Conservation (phyloP, 306 rosid species). For the Neltuma alba region DNA sequence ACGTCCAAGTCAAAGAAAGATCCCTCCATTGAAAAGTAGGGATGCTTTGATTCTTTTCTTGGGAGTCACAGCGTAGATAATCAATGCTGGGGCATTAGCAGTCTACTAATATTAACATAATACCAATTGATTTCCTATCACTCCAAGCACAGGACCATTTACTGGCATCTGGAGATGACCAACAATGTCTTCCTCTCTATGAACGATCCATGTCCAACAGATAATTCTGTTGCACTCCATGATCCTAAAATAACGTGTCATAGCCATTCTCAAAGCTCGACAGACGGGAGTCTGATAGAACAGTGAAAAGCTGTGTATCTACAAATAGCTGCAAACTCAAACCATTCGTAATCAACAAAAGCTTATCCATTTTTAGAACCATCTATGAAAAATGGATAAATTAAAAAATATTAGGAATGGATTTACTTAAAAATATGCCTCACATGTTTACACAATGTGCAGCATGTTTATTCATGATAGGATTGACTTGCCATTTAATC, state of each 20-base stretch:
- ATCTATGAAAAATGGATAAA: neutral
- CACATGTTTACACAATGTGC: neutral
- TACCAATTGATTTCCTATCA: slow-evolving; percentile 19
- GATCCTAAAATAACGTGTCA: slow-evolving; percentile 30
- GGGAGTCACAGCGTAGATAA: slow-evolving; percentile 31
- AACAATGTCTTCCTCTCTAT: slow-evolving; percentile 19
- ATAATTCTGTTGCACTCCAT: slow-evolving; percentile 12
- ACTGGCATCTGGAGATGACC: neutral
- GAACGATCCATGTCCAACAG: slow-evolving; percentile 17
- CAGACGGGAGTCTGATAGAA: slow-evolving; percentile 79
- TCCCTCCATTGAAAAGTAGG: slow-evolving; percentile 49
- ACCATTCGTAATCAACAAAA: slow-evolving; percentile 28
- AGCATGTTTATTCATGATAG: neutral
- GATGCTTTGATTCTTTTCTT: slow-evolving; percentile 36
- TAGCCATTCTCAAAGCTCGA: slow-evolving; percentile 74
- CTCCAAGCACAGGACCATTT: slow-evolving; percentile 33
- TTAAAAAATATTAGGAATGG: neutral
- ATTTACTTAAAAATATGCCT: neutral
- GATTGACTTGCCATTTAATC: neutral
- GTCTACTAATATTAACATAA: slow-evolving; percentile 22
- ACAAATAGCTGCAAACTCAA: slow-evolving; percentile 71
- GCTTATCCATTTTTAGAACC: neutral
- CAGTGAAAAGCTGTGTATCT: slow-evolving; percentile 90
- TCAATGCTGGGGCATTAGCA: slow-evolving; percentile 18
- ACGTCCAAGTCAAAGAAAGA: slow-evolving; percentile 42